Evolutionary conservation across 257 asterid genomes (phyloP), one percentile per base, ranked within the genome.

Genomic region (Coffea eugenioides): DNA sequence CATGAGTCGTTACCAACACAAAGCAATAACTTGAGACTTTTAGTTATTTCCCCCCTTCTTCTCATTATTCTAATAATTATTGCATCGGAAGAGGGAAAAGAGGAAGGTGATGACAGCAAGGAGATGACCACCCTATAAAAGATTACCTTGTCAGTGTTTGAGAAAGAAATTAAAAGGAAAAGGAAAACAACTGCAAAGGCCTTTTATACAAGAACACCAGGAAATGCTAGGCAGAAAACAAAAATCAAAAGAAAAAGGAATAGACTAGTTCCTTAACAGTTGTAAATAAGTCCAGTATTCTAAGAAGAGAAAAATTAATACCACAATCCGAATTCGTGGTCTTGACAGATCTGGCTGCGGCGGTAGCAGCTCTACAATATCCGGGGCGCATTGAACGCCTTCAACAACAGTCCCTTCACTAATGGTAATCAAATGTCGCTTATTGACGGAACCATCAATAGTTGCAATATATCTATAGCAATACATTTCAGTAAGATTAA

Each of bases 281-380:
- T 68, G 34, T 56, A 16, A 69, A 59, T 36, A 27, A 20, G 57
- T 21, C 39, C 52, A 61, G 15, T 59, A 46, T n/a, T 13, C 59
- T 34, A 57, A 69, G 82, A 62, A 65, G 23, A 54, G 76, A 27
- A 73, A 76, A 74, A 81, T 70, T 34, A 82, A 66, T 94, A 96
- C 99, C 97, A 94, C 97, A 78, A 96, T 92, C 69, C 98, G 95
- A 81, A 96, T 83, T 67, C 98, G 91, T 51, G 93, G 95, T 80
- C 96, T 91, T 75, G 88, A 78, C 82, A 88, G 83, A 85, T 89
- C 97, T 72, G 97, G 95, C 78, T 96, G 97, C 66, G 83, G 87
- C 11, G 97, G 99, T 54, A 96, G 85, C 85, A 92, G 73, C 88
- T 96, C 99, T 71, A 96, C 98, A 76, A 81, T 73, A 87, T 96